A percentile compares a stretch with the other conserved stretches of the same genome.
Evolutionary conservation across 768 basidiomycete genomes (phyloP).

Genomic region (Lactarius hatsudake): DNA sequence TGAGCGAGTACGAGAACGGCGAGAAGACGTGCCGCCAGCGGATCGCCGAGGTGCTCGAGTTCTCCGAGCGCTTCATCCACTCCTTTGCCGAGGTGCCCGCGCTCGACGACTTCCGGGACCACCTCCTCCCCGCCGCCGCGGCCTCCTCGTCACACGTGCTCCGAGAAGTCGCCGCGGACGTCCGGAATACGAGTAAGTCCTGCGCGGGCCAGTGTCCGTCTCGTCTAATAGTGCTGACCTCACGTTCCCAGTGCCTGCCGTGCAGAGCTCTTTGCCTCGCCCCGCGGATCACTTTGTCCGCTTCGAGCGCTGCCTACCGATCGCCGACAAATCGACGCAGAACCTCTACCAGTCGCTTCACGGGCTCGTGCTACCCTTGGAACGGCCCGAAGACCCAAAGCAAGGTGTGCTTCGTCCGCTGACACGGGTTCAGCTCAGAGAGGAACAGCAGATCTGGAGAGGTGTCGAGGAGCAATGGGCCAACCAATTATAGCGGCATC

Average conservation of each 20-base stretch:
- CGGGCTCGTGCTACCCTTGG: constrained; percentile 10
- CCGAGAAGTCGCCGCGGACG: background rate
- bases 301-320: constrained; percentile 9
- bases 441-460: background rate
- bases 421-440: constrained; percentile 7
- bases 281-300: background rate
- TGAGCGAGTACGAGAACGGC: constrained; percentile 12
- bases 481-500: background rate
- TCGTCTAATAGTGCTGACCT: background rate
- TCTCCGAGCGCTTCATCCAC: constrained; percentile 10
- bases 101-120: constrained; percentile 13
- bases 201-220: background rate
- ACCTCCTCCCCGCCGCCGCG: constrained; percentile 12
- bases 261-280: constrained; percentile 2
- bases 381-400: constrained; percentile 6
- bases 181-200: background rate
- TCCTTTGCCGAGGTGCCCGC: constrained; percentile 16
- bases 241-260: background rate
- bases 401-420: constrained; percentile 14
- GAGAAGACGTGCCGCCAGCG: background rate
- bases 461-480: constrained; percentile 9
- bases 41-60: constrained; percentile 11
- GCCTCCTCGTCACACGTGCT: background rate
- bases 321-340: constrained; percentile 10
- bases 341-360: background rate